Evolutionary conservation across 148 eudicot genomes (phyloP), one percentile per base, ranked within the genome.

Genomic region (Arctostaphylos glauca): DNA sequence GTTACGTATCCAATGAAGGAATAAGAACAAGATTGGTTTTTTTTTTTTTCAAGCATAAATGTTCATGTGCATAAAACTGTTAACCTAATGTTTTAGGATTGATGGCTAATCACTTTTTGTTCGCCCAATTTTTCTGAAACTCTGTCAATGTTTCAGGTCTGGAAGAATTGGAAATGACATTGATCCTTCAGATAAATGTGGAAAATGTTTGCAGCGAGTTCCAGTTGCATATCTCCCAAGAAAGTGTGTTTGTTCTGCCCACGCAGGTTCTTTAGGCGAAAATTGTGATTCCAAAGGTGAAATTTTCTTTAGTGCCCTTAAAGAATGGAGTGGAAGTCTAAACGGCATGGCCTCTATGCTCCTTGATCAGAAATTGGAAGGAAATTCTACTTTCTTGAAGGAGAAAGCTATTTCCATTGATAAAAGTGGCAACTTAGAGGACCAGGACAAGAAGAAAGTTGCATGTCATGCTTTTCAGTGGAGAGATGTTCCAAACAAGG

Each of bases 401-500:
- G 88, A 64, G 82, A 84, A 56, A 54, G 64, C 62, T 53, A 76
- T 76, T 54, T 75, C 74, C 43, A 64, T 75, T 46, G 86, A 82
- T 12, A 53, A 62, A 81, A 85, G 55, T 83, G 84, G 70, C 55
- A 83, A 82, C 81, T 31, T 50, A 31, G 84, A 71, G 75, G 80
- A 66, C 56, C 86, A 83, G 48, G 78, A 56, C 2, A 49, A 41
- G 64, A 79, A 55, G 75, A 86, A 87, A 60, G 85, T 73, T 55
- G 86, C 84, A 46, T 84, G 77, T 62, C 79, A 81, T 81, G 75
- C 75, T 80, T 89, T 87, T 86, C 90, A 87, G 70, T 90, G 92
- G 91, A 87, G 87, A 82, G 90, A 91, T 87, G 90, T 90, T 64
- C 92, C 96, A 58, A 75, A 81, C 82, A 89, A 85, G 83, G 76